Percentiles rank a stretch among this genome's conserved stretches.
phyloP scores from a whole-genome alignment of 345 rosid genomes.

The Camelina neglecta region DNA sequence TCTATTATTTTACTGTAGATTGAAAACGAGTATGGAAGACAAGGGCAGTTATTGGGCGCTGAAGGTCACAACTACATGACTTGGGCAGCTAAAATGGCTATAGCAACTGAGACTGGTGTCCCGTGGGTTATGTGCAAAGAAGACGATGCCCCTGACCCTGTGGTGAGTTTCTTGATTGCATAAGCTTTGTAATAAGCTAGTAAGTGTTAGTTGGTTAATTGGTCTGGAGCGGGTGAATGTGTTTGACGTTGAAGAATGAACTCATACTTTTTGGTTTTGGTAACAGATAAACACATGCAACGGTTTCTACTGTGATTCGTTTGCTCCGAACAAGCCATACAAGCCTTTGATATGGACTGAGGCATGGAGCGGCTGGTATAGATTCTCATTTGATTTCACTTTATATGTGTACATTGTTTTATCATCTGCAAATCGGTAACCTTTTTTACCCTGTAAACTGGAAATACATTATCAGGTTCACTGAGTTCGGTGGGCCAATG shows the following conservation, averaged over 20 bases:
- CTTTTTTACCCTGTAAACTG: conserved; percentile 4
- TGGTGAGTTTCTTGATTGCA: conserved; percentile 53
- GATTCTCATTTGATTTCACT: conserved; percentile 21
- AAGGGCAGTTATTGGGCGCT: conserved; percentile 76
- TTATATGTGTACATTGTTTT: conserved; percentile 23
- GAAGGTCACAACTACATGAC: conserved; percentile 82
- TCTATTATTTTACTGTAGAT: conserved; percentile 55
- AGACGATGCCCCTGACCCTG: conserved; percentile 99
- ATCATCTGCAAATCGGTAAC: conserved; percentile 19
- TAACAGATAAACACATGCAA: conserved; percentile 96
- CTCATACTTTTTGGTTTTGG: conserved; percentile 33
- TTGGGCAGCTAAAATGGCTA: conserved; percentile 99
- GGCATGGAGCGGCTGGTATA: conserved; percentile 99
- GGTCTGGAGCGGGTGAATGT: not conserved
- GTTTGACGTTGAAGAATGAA: not conserved
- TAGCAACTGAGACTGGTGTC: conserved; percentile 81
- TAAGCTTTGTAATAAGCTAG: not conserved
- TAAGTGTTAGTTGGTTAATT: not conserved
- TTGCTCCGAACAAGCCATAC: conserved; percentile 93
- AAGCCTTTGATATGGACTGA: conserved; percentile 98
- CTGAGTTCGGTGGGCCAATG: conserved; percentile 93
- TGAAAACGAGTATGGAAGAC: conserved; percentile 97
- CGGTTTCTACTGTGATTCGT: conserved; percentile 97
- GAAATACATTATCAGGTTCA: conserved; percentile 61
- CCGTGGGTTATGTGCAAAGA: conserved; percentile 99